phyloP scores from a whole-genome alignment of 2,329 filamentous ascomycete species.

The Gaeumannomyces sp. region DNA sequence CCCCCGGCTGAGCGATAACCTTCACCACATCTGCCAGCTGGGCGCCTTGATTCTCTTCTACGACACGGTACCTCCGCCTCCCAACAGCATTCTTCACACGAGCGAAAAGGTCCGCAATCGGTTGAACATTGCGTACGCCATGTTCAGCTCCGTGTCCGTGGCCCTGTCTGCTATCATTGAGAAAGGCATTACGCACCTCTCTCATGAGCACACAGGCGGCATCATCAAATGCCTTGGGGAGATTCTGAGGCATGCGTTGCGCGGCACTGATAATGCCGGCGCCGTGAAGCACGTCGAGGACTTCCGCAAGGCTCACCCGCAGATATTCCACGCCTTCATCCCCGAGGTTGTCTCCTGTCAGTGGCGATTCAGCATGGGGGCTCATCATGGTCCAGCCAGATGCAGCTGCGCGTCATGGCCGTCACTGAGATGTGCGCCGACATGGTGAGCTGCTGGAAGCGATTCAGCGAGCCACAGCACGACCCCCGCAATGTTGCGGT shows the following conservation, averaged over 20 bases:
- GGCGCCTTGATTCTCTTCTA: constrained; percentile 25
- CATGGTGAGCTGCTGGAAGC: constrained; percentile 61
- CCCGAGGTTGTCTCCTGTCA: constrained; percentile 49
- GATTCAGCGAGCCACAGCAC: constrained; percentile 40
- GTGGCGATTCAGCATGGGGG: constrained; percentile 64
- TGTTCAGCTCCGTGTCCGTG: constrained; percentile 37
- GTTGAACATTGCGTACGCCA: constrained; percentile 24
- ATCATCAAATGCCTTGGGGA: constrained; percentile 36
- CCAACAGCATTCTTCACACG: neutral
- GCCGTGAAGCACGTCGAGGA: constrained; percentile 27
- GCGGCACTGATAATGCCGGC: constrained; percentile 26
- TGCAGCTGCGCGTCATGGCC: constrained; percentile 81
- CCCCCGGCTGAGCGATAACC: constrained; percentile 41
- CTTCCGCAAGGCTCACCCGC: constrained; percentile 28
- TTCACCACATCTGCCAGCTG: constrained; percentile 32
- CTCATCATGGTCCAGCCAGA: constrained; percentile 78
- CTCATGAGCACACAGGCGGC: constrained; percentile 34
- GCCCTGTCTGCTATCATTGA: constrained; percentile 43
- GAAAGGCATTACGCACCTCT: constrained; percentile 48
- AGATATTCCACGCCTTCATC: constrained; percentile 31
- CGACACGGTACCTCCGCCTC: constrained; percentile 17
- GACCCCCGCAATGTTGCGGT: constrained; percentile 36
- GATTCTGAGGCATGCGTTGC: constrained; percentile 36
- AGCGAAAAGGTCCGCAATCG: constrained; percentile 12
- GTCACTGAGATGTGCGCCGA: constrained; percentile 67